A percentile compares a stretch with the other conserved stretches of the same genome.
These are phyloP conservation scores for Curvularia lunata DNA, from an alignment of 2,329 filamentous ascomycete genomes.

Conservation along the genomic window DNA sequence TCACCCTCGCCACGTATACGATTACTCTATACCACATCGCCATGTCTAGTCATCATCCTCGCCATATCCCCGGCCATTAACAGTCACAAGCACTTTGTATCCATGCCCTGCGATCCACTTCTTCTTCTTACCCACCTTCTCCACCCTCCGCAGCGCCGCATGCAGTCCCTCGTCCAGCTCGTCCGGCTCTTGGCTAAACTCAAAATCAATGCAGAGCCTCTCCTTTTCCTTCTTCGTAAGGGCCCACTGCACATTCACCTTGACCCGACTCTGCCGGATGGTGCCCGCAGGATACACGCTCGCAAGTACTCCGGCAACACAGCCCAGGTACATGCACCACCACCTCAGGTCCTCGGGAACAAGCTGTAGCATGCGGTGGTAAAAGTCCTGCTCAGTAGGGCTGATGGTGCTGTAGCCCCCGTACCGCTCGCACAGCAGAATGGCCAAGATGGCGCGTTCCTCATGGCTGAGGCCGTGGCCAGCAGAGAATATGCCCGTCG, in stretches of 20 bases:
- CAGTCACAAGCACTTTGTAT: constrained; percentile 37
- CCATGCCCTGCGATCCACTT: constrained; percentile 44
- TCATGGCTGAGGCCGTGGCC: constrained; percentile 77
- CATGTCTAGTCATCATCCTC: constrained; percentile 17
- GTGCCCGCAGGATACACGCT: constrained; percentile 67
- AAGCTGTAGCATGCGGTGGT: constrained; percentile 59
- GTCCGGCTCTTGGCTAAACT: constrained; percentile 32
- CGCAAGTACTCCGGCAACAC: constrained; percentile 64
- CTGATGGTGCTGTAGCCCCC: constrained; percentile 64
- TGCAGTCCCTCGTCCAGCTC: constrained; percentile 44
- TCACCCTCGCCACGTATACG: background rate
- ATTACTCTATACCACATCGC: background rate
- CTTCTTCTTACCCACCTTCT: constrained; percentile 51
- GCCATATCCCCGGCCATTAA: constrained; percentile 36
- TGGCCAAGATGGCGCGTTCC: constrained; percentile 71
- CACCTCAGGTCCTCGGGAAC: constrained; percentile 63
- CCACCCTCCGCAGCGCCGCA: constrained; percentile 39
- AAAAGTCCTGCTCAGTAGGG: constrained; percentile 63
- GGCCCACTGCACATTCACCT: constrained; percentile 34
- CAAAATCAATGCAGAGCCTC: constrained; percentile 40
- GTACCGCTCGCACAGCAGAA: constrained; percentile 77
- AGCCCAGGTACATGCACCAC: constrained; percentile 71
- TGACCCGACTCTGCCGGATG: constrained; percentile 48
- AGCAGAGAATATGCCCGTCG: constrained; percentile 69
- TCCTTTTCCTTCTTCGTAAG: constrained; percentile 38